Evolutionary conservation across 345 rosid genomes (phyloP).

Genomic region (Lepidium sativum): DNA sequence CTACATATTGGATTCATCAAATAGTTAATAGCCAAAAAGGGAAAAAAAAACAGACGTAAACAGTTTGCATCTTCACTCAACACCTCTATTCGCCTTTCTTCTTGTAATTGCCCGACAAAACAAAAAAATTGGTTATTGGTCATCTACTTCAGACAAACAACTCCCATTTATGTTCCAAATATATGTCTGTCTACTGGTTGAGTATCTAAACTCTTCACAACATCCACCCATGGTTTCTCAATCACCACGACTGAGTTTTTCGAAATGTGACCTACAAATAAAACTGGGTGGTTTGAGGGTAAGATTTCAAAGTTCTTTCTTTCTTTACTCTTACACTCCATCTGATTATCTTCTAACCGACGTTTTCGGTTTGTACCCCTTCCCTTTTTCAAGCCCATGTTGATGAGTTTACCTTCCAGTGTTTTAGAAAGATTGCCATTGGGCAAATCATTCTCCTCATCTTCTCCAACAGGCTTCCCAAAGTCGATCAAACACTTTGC

Average conservation of each 20-base stretch:
- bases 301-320: conserved; percentile 70
- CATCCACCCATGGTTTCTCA: conserved; percentile 92
- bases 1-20: conserved; percentile 9
- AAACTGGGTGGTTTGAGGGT: conserved; percentile 79
- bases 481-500: conserved; percentile 85
- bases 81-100: not conserved
- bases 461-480: conserved; percentile 65
- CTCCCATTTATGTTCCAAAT: conserved; percentile 48
- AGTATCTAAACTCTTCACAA: conserved; percentile 61
- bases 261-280: conserved; percentile 75
- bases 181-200: conserved; percentile 89
- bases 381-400: conserved; percentile 28
- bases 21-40: not conserved
- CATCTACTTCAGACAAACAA: not conserved
- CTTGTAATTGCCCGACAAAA: conserved; percentile 2
- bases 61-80: conserved; percentile 8
- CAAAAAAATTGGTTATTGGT: not conserved
- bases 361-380: conserved; percentile 35
- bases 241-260: conserved; percentile 63
- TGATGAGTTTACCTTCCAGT: conserved; percentile 31
- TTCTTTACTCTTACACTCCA: conserved; percentile 40
- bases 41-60: not conserved
- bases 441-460: conserved; percentile 42
- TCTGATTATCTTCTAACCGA: conserved; percentile 35
- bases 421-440: conserved; percentile 40